Conservation (phyloP, 352 stramenopile species). For the Phytophthora constricta region DNA sequence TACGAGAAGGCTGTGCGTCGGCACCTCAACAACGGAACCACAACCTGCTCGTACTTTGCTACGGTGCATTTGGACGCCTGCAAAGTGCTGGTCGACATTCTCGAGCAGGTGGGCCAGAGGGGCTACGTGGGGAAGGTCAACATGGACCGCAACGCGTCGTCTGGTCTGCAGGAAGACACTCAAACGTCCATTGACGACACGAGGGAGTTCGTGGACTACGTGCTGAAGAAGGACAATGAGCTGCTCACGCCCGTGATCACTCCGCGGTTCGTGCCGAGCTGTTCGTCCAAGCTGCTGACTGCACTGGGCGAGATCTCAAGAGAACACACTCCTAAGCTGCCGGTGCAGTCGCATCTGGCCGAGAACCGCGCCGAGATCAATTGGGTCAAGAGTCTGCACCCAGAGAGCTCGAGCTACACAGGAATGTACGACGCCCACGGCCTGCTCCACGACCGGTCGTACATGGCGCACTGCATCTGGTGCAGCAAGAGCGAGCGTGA, state of each 20-base stretch:
- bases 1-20: constrained; percentile 91
- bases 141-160: constrained; percentile 94
- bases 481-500: constrained; percentile 76
- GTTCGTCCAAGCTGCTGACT: constrained; percentile 85
- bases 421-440: constrained; percentile 84
- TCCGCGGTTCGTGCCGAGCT: constrained; percentile 93
- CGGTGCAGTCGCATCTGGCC: constrained; percentile 92
- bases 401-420: constrained; percentile 82
- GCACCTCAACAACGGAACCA: constrained; percentile 91
- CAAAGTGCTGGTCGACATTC: constrained; percentile 91
- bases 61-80: constrained; percentile 92
- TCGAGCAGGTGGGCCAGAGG: constrained; percentile 85
- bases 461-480: constrained; percentile 96
- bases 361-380: constrained; percentile 91
- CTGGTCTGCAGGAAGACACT: constrained; percentile 88
- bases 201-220: constrained; percentile 88
- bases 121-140: constrained; percentile 95
- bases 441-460: constrained; percentile 88
- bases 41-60: constrained; percentile 95
- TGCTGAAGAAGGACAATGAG: constrained; percentile 69
- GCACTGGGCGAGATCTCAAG: constrained; percentile 82
- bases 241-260: constrained; percentile 93
- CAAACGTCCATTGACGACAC: constrained; percentile 85
- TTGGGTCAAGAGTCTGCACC: constrained; percentile 87
- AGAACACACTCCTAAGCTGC: constrained; percentile 72